phyloP scores from a whole-genome alignment of 441 rosid species.

The Heliophila coronopifolia region DNA sequence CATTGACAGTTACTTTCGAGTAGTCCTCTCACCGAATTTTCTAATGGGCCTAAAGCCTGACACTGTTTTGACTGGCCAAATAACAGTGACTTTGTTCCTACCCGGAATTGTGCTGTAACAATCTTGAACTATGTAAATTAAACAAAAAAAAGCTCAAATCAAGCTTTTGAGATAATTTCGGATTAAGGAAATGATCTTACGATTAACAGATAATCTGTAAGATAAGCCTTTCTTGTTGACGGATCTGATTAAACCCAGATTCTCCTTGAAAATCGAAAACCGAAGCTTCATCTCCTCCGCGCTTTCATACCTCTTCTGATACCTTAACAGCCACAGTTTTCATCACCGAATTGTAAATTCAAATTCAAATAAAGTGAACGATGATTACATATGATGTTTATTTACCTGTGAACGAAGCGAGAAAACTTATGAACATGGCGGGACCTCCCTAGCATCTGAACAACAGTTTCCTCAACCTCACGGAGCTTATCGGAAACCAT shows the following conservation, averaged over 20 bases:
- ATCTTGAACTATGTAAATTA: background rate
- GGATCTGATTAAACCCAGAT: slow-evolving; percentile 60
- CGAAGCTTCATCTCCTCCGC: slow-evolving; percentile 59
- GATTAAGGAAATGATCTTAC: too few relatives aligned
- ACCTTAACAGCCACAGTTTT: slow-evolving; percentile 28
- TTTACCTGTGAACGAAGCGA: slow-evolving; percentile 61
- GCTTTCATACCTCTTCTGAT: slow-evolving; percentile 54
- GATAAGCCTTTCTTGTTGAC: slow-evolving; percentile 49
- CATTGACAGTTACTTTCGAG: too few relatives aligned
- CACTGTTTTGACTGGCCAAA: too few relatives aligned
- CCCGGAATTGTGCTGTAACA: too few relatives aligned
- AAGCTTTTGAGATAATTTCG: background rate
- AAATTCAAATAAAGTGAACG: background rate
- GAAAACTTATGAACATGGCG: slow-evolving; percentile 54
- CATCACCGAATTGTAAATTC: background rate
- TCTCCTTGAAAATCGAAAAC: slow-evolving; percentile 56
- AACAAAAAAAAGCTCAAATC: background rate
- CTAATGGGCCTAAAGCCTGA: too few relatives aligned
- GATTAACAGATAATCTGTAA: slow-evolving; percentile 53
- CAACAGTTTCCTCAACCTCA: slow-evolving; percentile 43
- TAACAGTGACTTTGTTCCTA: too few relatives aligned
- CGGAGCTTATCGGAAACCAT: slow-evolving; percentile 52
- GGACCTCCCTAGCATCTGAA: slow-evolving; percentile 48
- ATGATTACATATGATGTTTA: background rate
- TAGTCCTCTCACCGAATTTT: too few relatives aligned